Conservation (phyloP, 1,139 yeast genomes). For the Candida sp. region DNA sequence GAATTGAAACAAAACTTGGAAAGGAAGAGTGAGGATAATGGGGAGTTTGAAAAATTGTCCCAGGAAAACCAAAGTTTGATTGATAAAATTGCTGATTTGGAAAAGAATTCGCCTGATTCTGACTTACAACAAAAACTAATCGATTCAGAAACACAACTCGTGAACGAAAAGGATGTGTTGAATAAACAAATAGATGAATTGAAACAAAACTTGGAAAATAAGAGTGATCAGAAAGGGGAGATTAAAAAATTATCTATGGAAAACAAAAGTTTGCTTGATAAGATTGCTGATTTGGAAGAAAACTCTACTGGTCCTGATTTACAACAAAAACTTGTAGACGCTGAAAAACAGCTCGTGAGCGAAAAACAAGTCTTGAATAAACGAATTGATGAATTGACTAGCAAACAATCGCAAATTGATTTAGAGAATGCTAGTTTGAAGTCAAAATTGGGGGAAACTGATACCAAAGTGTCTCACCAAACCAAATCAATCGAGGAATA, state of each 20-base stretch:
- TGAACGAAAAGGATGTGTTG: conserved; percentile 1
- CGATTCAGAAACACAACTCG: not conserved
- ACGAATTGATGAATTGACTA: not conserved
- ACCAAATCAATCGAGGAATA: conserved; percentile 14
- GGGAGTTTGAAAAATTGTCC: not conserved
- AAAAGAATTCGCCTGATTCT: not conserved
- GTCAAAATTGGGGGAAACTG: not conserved
- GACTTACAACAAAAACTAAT: not conserved
- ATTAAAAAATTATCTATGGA: conserved; percentile 1
- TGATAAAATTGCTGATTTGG: not conserved
- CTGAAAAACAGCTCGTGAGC: not conserved
- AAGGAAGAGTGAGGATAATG: conserved; percentile 4
- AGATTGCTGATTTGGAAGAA: not conserved
- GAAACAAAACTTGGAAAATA: conserved; percentile 1
- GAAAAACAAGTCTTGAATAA: conserved; percentile 2
- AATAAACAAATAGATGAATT: conserved; percentile 2
- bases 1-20: conserved; percentile 7
- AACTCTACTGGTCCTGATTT: not conserved
- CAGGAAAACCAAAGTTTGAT: not conserved
- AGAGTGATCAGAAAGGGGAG: conserved; percentile 1
- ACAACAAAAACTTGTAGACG: not conserved
- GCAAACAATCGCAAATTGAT: not conserved
- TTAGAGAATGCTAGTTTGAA: not conserved
- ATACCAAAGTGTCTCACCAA: not conserved
- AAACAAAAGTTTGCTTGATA: not conserved